Conservation (phyloP, 1,284 basidiomycete genomes). For the Xanthoconium separans region DNA sequence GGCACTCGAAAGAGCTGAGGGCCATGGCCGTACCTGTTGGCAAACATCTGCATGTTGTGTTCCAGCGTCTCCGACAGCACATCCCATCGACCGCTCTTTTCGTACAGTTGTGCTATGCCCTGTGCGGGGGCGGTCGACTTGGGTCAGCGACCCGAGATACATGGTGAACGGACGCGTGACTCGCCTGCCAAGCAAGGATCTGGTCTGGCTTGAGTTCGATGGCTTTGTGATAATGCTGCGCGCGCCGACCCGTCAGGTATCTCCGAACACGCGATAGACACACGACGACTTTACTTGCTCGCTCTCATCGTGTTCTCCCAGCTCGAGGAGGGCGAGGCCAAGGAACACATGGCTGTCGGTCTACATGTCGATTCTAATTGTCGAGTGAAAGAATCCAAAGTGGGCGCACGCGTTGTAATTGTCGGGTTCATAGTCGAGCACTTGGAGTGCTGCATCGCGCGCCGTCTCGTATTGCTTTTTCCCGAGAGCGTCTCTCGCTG, state of each 20-base stretch:
- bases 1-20: neutral
- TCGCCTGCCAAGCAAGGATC: constrained; percentile 75
- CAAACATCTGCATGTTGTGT: constrained; percentile 52
- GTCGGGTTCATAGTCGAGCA: constrained; percentile 70
- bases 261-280: constrained; percentile 2
- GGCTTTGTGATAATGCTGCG: constrained; percentile 74
- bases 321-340: constrained; percentile 73
- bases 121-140: constrained; percentile 28
- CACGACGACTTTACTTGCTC: constrained; percentile 68
- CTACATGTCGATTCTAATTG: constrained; percentile 1
- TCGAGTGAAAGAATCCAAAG: neutral
- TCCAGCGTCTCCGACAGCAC: constrained; percentile 56
- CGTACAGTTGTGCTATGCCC: constrained; percentile 78
- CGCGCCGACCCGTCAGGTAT: constrained; percentile 15
- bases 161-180: constrained; percentile 13
- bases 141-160: neutral
- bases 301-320: constrained; percentile 68
- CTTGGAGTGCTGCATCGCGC: constrained; percentile 61
- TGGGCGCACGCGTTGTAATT: constrained; percentile 78
- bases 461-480: constrained; percentile 78
- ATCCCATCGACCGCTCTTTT: constrained; percentile 60
- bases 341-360: constrained; percentile 74
- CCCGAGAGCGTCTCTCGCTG: constrained; percentile 73
- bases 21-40: constrained; percentile 48
- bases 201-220: constrained; percentile 64